Evolutionary conservation across 768 basidiomycete genomes (phyloP).

Genomic region (Auricularia heimuer): DNA sequence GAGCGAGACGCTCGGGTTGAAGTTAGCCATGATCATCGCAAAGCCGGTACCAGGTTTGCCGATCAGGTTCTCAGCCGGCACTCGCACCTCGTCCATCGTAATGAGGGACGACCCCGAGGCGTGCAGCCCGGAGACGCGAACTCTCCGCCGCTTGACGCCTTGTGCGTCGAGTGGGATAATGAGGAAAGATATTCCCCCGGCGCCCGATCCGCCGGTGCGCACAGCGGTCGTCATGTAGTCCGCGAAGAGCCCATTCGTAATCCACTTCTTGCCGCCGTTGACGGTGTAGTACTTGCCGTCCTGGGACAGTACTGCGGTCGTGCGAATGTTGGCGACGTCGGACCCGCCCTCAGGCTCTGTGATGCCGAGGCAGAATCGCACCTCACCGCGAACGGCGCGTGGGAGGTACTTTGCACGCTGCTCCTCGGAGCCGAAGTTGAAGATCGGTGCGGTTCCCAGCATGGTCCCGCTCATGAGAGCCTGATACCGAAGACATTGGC

Average conservation of each 20-base stretch:
- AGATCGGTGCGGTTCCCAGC: constrained; percentile 9
- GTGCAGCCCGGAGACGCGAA: constrained; percentile 12
- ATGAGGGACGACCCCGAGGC: constrained; percentile 15
- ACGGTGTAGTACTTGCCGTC: constrained; percentile 10
- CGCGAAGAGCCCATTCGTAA: constrained; percentile 14
- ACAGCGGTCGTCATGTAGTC: constrained; percentile 23
- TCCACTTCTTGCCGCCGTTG: constrained; percentile 13
- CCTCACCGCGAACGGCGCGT: constrained; percentile 2
- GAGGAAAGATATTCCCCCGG: constrained; percentile 14
- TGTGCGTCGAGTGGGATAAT: constrained; percentile 13
- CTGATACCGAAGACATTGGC: background rate
- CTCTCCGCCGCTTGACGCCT: constrained; percentile 10
- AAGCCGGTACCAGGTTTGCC: constrained; percentile 19
- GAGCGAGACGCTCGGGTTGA: constrained; percentile 12
- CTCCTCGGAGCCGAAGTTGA: constrained; percentile 9
- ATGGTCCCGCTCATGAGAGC: constrained; percentile 1
- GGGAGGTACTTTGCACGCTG: constrained; percentile 9
- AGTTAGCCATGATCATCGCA: constrained; percentile 18
- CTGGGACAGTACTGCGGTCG: constrained; percentile 3
- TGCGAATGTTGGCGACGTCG: constrained; percentile 10
- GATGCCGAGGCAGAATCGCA: constrained; percentile 11
- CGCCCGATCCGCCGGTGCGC: constrained; percentile 17
- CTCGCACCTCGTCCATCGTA: constrained; percentile 17
- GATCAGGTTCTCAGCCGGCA: constrained; percentile 20
- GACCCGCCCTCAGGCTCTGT: constrained; percentile 14